Evolutionary conservation across 2,329 filamentous ascomycete genomes (phyloP).

Genomic region (Hymenoscyphus occultus): DNA sequence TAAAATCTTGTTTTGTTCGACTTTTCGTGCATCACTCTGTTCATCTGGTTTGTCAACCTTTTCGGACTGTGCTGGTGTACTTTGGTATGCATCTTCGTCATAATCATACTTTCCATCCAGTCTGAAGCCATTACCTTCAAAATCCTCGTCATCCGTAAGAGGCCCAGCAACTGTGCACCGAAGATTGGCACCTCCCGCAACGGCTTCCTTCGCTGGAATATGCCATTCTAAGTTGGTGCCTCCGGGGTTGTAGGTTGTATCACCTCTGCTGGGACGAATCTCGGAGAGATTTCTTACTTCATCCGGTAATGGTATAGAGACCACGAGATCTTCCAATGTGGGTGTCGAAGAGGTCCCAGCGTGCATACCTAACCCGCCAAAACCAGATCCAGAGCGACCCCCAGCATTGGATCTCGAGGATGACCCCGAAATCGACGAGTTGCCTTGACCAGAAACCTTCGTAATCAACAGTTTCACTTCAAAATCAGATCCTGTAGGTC

Average conservation of each 20-base stretch:
- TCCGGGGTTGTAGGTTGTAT: conserved; percentile 75
- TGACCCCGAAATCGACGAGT: conserved; percentile 41
- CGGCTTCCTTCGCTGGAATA: conserved; percentile 73
- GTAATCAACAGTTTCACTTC: conserved; percentile 76
- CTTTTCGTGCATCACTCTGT: conserved; percentile 51
- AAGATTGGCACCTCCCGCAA: conserved; percentile 67
- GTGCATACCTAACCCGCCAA: conserved; percentile 43
- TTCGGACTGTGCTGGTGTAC: conserved; percentile 31
- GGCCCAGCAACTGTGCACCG: conserved; percentile 77
- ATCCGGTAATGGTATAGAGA: conserved; percentile 75
- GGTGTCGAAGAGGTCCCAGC: conserved; percentile 45
- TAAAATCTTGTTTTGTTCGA: conserved; percentile 68
- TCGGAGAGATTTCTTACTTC: conserved; percentile 81
- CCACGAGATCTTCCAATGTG: conserved; percentile 70
- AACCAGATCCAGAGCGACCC: conserved; percentile 47
- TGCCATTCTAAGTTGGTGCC: conserved; percentile 78
- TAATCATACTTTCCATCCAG: conserved; percentile 44
- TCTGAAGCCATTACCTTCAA: conserved; percentile 37
- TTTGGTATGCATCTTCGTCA: conserved; percentile 56
- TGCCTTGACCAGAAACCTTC: conserved; percentile 54
- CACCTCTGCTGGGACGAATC: conserved; percentile 75
- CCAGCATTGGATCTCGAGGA: conserved; percentile 36
- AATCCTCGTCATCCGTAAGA: conserved; percentile 48
- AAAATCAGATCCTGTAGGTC: conserved; percentile 75
- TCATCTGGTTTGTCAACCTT: conserved; percentile 36